Evolutionary conservation across 2,329 filamentous ascomycete genomes (phyloP), one percentile per base, ranked within the genome.

Genomic region (Emergomyces pasteurianus): DNA sequence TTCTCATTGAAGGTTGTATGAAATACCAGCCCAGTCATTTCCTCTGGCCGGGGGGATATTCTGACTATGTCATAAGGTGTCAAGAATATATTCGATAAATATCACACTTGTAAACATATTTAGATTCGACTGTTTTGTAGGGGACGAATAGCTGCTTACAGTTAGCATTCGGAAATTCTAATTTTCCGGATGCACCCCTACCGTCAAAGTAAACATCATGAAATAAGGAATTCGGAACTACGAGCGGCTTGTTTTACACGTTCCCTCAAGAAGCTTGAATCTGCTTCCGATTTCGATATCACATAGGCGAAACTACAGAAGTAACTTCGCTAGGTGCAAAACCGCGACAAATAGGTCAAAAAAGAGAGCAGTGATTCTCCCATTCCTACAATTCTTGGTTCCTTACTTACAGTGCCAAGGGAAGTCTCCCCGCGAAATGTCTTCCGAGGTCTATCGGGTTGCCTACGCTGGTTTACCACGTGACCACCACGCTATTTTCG

Each of bases 401-500:
- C 42, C 18, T 46, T 18, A 1, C 42, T 46, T 16, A 46, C 42
- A 46, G n/a, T 7, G n/a, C 36, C n/a, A n/a, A 38, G 36, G 42
- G 14, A 46, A 46, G 18, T 46, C 6, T 18, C 42, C 3, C 42
- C 4, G 4, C 31, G 40, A 36, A 40, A 61, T 62, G 58, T 60
- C 60, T 38, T 65, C 65, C 59, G 6, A 31, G 21, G 60, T 62
- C 56, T 66, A 65, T 47, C 61, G 53, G 16, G 50, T 63, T 52
- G n/a, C n/a, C n/a, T 60, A 65, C 61, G 62, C 52, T 38, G 61
- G 62, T 46, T 26, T 66, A 2, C 61, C 65, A 23, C 59, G 47
- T 4, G 63, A 70, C 58, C 71, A 73, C 63, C 65, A 70, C 58
- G 64, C 65, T n/a, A 64, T 71, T 43, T 72, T 71, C 61, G 57